Evolutionary conservation across 1,284 basidiomycete genomes (phyloP).

Genomic region (Ganoderma meredithae): DNA sequence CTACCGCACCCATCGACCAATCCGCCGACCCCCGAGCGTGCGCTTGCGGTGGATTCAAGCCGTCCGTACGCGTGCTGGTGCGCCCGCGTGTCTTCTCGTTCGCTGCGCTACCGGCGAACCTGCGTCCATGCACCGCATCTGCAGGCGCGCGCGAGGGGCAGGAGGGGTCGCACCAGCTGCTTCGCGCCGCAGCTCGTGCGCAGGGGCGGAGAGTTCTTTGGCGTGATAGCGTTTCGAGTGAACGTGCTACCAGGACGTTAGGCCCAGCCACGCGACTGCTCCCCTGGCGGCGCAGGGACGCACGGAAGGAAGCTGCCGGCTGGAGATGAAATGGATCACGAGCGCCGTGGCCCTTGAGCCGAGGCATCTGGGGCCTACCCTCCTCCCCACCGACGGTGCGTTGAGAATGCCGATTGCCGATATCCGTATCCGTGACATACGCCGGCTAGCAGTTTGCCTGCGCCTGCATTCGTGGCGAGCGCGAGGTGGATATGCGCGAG

Average conservation of each 20-base stretch:
- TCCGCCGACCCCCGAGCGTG: not conserved
- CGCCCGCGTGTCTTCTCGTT: not conserved
- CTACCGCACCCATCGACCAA: not conserved
- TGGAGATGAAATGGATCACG: not conserved
- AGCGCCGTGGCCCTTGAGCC: not conserved
- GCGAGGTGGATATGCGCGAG: not conserved
- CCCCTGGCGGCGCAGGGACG: conserved; percentile 3
- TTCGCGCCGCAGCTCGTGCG: conserved; percentile 3
- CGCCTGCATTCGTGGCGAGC: not conserved
- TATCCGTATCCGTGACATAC: not conserved
- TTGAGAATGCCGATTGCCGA: conserved; percentile 1
- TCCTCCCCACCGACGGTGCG: not conserved
- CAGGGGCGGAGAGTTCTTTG: conserved; percentile 1
- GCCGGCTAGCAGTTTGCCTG: not conserved
- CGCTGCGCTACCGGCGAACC: not conserved
- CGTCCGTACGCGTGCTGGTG: not conserved
- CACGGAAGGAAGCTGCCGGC: conserved; percentile 6
- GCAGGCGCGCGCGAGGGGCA: not conserved
- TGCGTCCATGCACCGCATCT: conserved; percentile 6
- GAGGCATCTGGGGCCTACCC: not conserved
- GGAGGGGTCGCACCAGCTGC: not conserved
- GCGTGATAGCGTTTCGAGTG: conserved; percentile 4
- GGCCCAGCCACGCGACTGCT: conserved; percentile 5
- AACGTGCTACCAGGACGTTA: not conserved
- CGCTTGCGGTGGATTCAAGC: not conserved